Percentiles rank a stretch among this genome's conserved stretches.
These are phyloP conservation scores for Sporothrix inflata DNA, from an alignment of 2,329 filamentous ascomycete genomes.

Conservation along the genomic window DNA sequence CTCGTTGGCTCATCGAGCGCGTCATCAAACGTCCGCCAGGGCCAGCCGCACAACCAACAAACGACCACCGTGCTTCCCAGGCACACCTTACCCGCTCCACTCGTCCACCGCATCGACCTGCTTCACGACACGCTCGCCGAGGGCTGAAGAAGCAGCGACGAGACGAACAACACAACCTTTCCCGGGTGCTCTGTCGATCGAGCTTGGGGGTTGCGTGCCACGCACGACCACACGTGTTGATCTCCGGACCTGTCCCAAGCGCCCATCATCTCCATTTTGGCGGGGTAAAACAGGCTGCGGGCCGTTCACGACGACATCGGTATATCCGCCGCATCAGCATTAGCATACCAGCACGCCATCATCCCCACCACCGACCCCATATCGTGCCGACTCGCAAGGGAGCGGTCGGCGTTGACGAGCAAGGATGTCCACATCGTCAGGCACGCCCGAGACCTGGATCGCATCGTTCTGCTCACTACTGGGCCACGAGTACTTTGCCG, in stretches of 20 bases:
- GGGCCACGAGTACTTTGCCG: conserved; percentile 98
- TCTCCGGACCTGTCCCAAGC: neutral
- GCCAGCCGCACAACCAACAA: neutral
- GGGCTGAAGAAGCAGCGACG: conserved; percentile 1
- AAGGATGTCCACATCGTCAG: conserved; percentile 63
- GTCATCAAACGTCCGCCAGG: conserved; percentile 4
- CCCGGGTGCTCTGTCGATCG: neutral
- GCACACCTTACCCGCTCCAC: neutral
- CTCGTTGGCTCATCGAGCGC: neutral
- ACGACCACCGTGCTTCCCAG: neutral
- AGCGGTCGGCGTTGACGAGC: conserved; percentile 5
- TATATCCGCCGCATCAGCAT: neutral
- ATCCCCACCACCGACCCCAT: neutral
- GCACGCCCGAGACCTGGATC: conserved; percentile 88
- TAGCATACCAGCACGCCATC: neutral
- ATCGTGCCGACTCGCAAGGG: neutral
- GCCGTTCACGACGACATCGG: neutral
- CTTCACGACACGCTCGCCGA: neutral
- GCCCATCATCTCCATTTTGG: neutral
- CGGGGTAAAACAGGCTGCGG: neutral
- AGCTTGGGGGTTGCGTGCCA: neutral
- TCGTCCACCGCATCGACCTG: neutral
- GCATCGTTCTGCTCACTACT: conserved; percentile 93
- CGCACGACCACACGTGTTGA: neutral
- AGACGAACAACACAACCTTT: neutral